These are phyloP conservation scores for Colletotrichum tamarilloi DNA, from an alignment of 2,329 filamentous ascomycete species.

Conservation along the genomic window DNA sequence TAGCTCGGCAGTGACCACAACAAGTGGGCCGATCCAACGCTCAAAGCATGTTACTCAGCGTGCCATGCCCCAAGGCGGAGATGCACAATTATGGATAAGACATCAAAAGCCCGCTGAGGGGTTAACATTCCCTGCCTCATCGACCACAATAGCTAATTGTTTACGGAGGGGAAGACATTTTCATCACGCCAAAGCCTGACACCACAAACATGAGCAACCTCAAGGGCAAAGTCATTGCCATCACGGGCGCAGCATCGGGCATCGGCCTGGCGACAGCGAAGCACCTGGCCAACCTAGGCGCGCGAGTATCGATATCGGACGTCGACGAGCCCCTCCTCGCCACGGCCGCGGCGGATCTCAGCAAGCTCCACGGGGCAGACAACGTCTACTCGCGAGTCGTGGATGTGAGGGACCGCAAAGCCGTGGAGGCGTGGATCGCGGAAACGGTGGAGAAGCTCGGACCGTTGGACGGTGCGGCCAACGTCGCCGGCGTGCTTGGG, in stretches of 20 bases:
- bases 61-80: neutral
- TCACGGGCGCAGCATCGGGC: conserved; percentile 60
- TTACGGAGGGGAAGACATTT: too few species aligned
- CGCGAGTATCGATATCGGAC: conserved; percentile 59
- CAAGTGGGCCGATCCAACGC: neutral
- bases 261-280: conserved; percentile 61
- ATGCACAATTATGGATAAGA: neutral
- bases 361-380: neutral
- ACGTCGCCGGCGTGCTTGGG: conserved; percentile 45
- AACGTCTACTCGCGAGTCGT: conserved; percentile 10
- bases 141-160: too few species aligned
- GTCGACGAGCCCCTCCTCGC: conserved; percentile 49
- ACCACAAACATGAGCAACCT: conserved; percentile 23
- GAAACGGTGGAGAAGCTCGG: conserved; percentile 48
- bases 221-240: conserved; percentile 54
- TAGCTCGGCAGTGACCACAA: neutral
- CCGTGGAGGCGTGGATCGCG: conserved; percentile 42
- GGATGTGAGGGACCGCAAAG: conserved; percentile 28
- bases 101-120: neutral
- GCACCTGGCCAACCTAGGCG: conserved; percentile 55
- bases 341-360: conserved; percentile 23
- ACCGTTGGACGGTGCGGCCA: conserved; percentile 54
- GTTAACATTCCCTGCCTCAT: too few species aligned
- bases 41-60: neutral
- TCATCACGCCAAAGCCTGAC: neutral